Evolutionary conservation across 345 rosid genomes (phyloP), one percentile per base, ranked within the genome.

Genomic region (Arabis alpina): DNA sequence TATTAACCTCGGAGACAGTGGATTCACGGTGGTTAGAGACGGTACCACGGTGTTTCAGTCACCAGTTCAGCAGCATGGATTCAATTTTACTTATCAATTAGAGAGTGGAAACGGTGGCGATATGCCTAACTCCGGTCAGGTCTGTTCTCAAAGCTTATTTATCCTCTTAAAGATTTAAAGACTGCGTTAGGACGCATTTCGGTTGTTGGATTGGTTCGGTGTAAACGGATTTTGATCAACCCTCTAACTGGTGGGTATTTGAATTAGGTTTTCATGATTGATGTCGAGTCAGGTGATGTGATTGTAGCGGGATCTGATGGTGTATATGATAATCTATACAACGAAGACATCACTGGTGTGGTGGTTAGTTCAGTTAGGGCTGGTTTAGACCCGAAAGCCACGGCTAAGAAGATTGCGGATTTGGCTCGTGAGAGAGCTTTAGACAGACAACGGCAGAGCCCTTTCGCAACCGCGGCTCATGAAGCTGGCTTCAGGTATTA

Each of bases 261-360:
- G 42, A 60, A 53, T 30, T 78, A 91, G 97, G 90, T 92, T 27
- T 94, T 92, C 77, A 83, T 79, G 67, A 83, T 91, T 52, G 85
- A 92, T 15, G 91, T 86, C 15, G 78, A 82, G 48, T 82, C 80
- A 2, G 97, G 99, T 34, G 99, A 94, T 79, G 96, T 83, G 23
- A 83, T 91, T 30, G 79, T 94, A 24, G 90, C 97, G 8, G 99
- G 98, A 70, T 88, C 98, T 10, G 99, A 94, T 50, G 99, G 99
- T n/a, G 54, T 94, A 62, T 92, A 88, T 64, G 98, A 91, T 79
- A 94, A 94, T 82, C 78, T 92, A 70, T 92, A 88, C 77, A 87
- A 88, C 66, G 86, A 83, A 34, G 99, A 94, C 75, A 81, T 94
- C 44, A 80, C 89, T 52, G 84, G 91, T 23, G 86, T 86, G 45